A percentile compares a stretch with the other conserved stretches of the same genome.
These are phyloP conservation scores for Anisogramma anomala DNA, from an alignment of 2,329 filamentous ascomycete genomes.

Conservation along the genomic window DNA sequence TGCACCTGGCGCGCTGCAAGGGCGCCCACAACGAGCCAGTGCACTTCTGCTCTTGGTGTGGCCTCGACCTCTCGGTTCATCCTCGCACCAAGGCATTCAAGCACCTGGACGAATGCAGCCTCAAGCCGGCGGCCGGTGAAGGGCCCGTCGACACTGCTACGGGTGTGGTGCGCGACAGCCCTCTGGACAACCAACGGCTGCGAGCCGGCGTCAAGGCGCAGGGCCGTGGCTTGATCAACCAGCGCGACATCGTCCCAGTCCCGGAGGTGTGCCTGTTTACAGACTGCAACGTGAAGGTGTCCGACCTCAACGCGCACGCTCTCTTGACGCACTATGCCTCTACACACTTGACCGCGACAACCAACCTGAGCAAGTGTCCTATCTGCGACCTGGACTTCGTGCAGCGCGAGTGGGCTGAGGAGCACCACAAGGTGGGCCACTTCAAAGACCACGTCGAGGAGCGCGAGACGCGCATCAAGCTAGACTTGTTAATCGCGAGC, in stretches of 20 bases:
- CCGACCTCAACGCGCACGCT: constrained; percentile 1
- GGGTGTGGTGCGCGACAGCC: constrained; percentile 1
- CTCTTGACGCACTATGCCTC: constrained; percentile 4
- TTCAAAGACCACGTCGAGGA: constrained; percentile 8
- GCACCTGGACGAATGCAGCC: constrained; percentile 8
- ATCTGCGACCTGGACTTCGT: constrained; percentile 9
- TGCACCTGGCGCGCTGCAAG: constrained; percentile 13
- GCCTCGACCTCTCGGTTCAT: constrained; percentile 5
- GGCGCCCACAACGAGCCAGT: neutral
- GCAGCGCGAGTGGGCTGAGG: constrained; percentile 1
- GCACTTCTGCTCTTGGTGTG: constrained; percentile 15
- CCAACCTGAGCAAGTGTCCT: constrained; percentile 5
- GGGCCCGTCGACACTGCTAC: constrained; percentile 6
- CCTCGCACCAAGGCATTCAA: neutral
- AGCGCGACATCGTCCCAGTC: neutral
- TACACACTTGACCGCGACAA: neutral
- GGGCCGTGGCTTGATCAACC: neutral
- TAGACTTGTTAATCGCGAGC: neutral
- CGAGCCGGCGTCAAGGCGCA: neutral
- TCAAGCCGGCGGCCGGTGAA: constrained; percentile 3
- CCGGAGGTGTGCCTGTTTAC: neutral
- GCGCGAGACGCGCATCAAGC: neutral
- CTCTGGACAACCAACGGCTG: neutral
- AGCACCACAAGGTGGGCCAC: constrained; percentile 5
- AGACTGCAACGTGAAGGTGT: constrained; percentile 1